Conservation (phyloP, 2,329 filamentous ascomycete genomes). For the Calonectria ilicicola region DNA sequence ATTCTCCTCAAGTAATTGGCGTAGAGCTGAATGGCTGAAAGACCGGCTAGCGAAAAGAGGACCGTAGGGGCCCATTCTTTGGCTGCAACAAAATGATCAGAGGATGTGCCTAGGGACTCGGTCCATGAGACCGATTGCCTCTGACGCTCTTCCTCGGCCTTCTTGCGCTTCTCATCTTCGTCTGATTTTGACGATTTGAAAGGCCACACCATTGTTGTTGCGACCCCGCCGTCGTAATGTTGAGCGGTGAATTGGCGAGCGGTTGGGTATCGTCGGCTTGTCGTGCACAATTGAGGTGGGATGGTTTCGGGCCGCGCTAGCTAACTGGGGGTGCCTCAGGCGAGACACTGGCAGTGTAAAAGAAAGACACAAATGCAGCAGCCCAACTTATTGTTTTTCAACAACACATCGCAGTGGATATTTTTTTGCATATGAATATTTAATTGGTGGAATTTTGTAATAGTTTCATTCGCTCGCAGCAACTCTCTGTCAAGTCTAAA, state of each 20-base stretch:
- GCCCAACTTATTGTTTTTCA: neutral
- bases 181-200: slow-evolving; percentile 48
- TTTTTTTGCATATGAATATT: slow-evolving; percentile 9
- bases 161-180: slow-evolving; percentile 34
- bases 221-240: slow-evolving; percentile 44
- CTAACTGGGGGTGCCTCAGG: slow-evolving; percentile 43
- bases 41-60: slow-evolving; percentile 51
- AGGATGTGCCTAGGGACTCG: slow-evolving; percentile 47
- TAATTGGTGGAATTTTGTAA: slow-evolving; percentile 31
- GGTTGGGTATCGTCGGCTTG: slow-evolving; percentile 16
- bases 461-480: slow-evolving; percentile 41
- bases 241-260: slow-evolving; percentile 26
- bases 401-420: neutral
- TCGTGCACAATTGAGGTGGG: slow-evolving; percentile 27
- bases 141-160: slow-evolving; percentile 36
- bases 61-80: slow-evolving; percentile 55
- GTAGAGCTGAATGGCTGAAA: slow-evolving; percentile 67
- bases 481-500: slow-evolving; percentile 17
- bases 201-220: slow-evolving; percentile 55
- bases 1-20: slow-evolving; percentile 86
- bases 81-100: slow-evolving; percentile 48
- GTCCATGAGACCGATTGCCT: slow-evolving; percentile 52
- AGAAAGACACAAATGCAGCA: neutral
- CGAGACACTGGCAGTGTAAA: slow-evolving; percentile 13
- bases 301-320: slow-evolving; percentile 31